Evolutionary conservation across 495 filamentous ascomycete genomes (phyloP), one percentile per base, ranked within the genome.

Genomic region (Penicillium fimorum): DNA sequence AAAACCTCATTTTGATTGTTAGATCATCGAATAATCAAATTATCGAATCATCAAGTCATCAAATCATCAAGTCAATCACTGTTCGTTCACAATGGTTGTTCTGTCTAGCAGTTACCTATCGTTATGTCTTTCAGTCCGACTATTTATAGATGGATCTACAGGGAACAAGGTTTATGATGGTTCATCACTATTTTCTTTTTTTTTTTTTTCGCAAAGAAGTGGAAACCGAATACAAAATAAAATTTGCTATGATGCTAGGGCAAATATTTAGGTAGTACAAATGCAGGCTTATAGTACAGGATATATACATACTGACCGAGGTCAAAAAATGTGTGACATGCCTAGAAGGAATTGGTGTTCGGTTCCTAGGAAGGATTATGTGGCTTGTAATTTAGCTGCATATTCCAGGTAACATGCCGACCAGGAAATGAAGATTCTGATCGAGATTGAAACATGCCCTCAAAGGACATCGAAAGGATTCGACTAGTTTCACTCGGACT

Each of bases 71-170:
- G 41, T 50, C 48, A 15, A 10, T 50, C 47, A 37, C 2, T 27
- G 32, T 58, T 47, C 29, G 8, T 27, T n/a, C 24, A 42, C 15
- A 30, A 32, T 32, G 15, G 41, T 56, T 17, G 44, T 46, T 49
- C 33, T 60, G 20, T 51, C 33, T 32, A 43, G 48, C 47, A 20
- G 35, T 37, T 12, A 24, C 24, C 30, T 40, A 35, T 48, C 47
- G 47, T 50, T 40, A 37, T 15, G n/a, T 18, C 38, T 51, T 57
- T 57, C 40, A 57, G 15, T 13, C 22, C 10, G 24, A 32, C 45
- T 50, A 57, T 57, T 44, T 35, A 51, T 57, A 57, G 55, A 49
- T 7, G 32, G 37, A 42, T 25, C 33, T 32, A 49, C 38, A 15
- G 24, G 38, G 25, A 32, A 41, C 12, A 17, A 10, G 27, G 37